These are phyloP conservation scores for Nannizziopsis arthrosporioides DNA, from an alignment of 2,329 filamentous ascomycete species.

Conservation along the genomic window DNA sequence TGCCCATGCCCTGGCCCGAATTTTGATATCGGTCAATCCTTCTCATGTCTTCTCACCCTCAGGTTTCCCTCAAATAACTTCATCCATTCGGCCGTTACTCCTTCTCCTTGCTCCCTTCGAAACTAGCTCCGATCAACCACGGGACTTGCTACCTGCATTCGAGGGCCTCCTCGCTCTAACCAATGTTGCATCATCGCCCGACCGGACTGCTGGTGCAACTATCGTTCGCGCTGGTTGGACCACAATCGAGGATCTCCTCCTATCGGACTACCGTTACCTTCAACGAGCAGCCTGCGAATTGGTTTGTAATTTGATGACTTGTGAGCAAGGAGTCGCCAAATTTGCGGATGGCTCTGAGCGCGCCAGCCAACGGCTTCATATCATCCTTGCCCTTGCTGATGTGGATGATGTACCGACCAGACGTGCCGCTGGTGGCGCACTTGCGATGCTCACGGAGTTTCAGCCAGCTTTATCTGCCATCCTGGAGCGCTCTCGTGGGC, in stretches of 20 bases:
- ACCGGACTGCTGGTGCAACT: conserved; percentile 45
- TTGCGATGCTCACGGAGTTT: conserved; percentile 72
- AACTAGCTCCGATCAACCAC: conserved; percentile 43
- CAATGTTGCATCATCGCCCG: conserved; percentile 63
- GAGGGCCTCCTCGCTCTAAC: conserved; percentile 86
- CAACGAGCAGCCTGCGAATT: conserved; percentile 78
- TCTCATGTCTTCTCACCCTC: conserved; percentile 70
- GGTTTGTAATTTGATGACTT: conserved; percentile 65
- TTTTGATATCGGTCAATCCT: conserved; percentile 78
- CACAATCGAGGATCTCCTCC: conserved; percentile 69
- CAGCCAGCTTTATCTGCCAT: conserved; percentile 63
- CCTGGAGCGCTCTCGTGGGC: conserved; percentile 57
- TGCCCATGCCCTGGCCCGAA: conserved; percentile 70
- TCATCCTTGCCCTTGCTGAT: conserved; percentile 78
- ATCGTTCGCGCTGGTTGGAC: conserved; percentile 66
- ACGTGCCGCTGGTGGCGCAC: conserved; percentile 72
- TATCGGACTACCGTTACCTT: conserved; percentile 63
- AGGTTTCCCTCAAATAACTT: conserved; percentile 58
- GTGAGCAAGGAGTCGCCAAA: conserved; percentile 35
- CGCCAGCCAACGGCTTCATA: conserved; percentile 63
- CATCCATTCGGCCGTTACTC: conserved; percentile 71
- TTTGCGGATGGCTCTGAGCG: conserved; percentile 47
- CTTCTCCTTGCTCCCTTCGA: conserved; percentile 60
- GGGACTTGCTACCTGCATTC: conserved; percentile 78
- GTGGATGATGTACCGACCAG: conserved; percentile 69